Evolutionary conservation across 768 basidiomycete species (phyloP), one percentile per base, ranked within the genome.

Genomic region (Suillus plorans): DNA sequence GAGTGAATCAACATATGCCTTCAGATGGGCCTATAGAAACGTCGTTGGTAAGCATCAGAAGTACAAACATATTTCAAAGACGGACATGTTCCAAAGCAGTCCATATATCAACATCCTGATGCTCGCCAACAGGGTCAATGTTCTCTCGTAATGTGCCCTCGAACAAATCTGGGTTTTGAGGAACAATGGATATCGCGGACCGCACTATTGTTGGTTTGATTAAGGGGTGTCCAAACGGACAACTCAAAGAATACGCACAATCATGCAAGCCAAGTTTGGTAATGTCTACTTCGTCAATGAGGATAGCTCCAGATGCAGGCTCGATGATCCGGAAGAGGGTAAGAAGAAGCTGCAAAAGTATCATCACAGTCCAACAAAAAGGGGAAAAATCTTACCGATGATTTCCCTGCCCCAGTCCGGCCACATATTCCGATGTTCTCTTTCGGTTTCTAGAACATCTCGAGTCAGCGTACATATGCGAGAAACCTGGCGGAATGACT

Each of bases 361-460:
- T 63, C 61, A 69, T 39, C 39, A 45, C 3, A 10, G 0, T 39
- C 1, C 4, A 18, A 52, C 12, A 18, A 5, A 18, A 20, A 4
- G 12, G 53, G 5, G 25, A 56, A 16, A 57, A 41, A 1, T 72
- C 84, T 67, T 68, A 90, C 89, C 1, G 90, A 89, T 44, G 89
- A 91, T 77, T 92, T 92, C 66, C 91, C 85, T 72, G 89, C 83
- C 22, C 92, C 95, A 5, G 95, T 97, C 66, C 92, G 76, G 4
- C 92, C 92, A 74, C 89, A 86, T 5, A 97, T 88, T n/a, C 97
- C 97, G 53, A 97, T 86, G 76, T 95, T 97, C 73, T 96, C 92
- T 55, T 84, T 86, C 0, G 91, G 81, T 69, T 86, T 81, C 90
- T 91, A 58, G n/a, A 58, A 28, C 39, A 45, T n/a, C n/a, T 53